Evolutionary conservation across 2,329 filamentous ascomycete species (phyloP), one percentile per base, ranked within the genome.

Genomic region (Claviceps sp.): DNA sequence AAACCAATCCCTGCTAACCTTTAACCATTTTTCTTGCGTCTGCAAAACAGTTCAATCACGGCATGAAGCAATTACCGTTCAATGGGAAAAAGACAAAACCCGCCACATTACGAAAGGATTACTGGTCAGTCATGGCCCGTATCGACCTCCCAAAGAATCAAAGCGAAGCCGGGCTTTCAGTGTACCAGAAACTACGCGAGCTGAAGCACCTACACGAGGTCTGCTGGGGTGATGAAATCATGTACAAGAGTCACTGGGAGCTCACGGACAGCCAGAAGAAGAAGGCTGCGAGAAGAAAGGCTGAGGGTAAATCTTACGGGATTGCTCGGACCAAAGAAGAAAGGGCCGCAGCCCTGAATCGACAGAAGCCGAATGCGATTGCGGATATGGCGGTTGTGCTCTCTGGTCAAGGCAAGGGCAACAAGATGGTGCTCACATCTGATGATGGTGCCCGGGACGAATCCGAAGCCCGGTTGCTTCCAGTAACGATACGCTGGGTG

Each of bases 71-170:
- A 61, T 65, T 85, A 55, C 76, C 79, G 47, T 85, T 77, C 70
- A 80, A 81, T 57, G 82, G 81, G 66, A 85, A 85, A 64, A 84
- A 86, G 67, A 74, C 78, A 47, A 76, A 78, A 57, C 81, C 81
- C 2, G 64, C 75, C 51, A 79, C 78, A 60, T 69, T 85, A 41
- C 79, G 82, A 54, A 83, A 81, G 65, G 82, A 86, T 68, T 78
- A 81, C 67, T 85, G 83, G 82, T 68, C 70, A 37, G 78, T 78
- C 6, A 68, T 85, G 60, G 80, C 79, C 49, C 67, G 75, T 56
- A 77, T 85, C 55, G 68, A 75, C 60, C 81, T 86, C 62, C 73
- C 74, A 44, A 55, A 66, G 45, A 76, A 75, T 44, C 66, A 70
- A 41, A 76, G 75, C 54, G 62, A 68, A 26, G 69, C 81, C 14